Evolutionary conservation across 1,284 basidiomycete genomes (phyloP).

Genomic region (Marasmius fiardii): DNA sequence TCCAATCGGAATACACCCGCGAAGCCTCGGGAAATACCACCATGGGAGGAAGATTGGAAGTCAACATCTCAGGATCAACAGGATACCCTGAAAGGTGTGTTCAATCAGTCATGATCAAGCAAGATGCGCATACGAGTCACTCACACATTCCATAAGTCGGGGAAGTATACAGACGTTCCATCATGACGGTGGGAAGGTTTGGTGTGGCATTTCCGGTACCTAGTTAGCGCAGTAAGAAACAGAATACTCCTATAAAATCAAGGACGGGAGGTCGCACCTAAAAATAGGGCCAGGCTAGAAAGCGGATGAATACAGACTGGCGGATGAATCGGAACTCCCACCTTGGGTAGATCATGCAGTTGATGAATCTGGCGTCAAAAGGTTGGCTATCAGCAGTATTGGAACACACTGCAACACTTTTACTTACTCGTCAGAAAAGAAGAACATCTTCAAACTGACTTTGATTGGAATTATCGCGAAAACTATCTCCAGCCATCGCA

Average conservation of each 20-base stretch:
- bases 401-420: background rate
- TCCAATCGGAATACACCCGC: slow-evolving; percentile 12
- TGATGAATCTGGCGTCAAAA: slow-evolving; percentile 14
- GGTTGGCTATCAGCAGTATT: background rate
- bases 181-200: slow-evolving; percentile 16
- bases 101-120: background rate
- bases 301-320: background rate
- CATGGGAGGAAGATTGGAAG: slow-evolving; percentile 17
- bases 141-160: slow-evolving; percentile 18
- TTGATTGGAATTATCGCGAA: slow-evolving; percentile 43
- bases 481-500: slow-evolving; percentile 33
- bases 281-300: slow-evolving; percentile 13
- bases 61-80: slow-evolving; percentile 11
- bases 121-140: background rate
- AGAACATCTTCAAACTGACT: slow-evolving; percentile 37
- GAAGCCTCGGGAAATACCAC: slow-evolving; percentile 16
- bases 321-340: background rate
- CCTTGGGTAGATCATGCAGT: slow-evolving; percentile 17
- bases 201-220: slow-evolving; percentile 18
- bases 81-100: slow-evolving; percentile 10
- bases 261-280: slow-evolving; percentile 4
- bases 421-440: slow-evolving; percentile 34
- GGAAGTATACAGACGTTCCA: slow-evolving; percentile 16
- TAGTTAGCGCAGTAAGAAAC: background rate
- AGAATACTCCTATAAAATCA: background rate